Evolutionary conservation across 176 grass and related monocot genomes (phyloP).

Genomic region (Oryza glaberrima): DNA sequence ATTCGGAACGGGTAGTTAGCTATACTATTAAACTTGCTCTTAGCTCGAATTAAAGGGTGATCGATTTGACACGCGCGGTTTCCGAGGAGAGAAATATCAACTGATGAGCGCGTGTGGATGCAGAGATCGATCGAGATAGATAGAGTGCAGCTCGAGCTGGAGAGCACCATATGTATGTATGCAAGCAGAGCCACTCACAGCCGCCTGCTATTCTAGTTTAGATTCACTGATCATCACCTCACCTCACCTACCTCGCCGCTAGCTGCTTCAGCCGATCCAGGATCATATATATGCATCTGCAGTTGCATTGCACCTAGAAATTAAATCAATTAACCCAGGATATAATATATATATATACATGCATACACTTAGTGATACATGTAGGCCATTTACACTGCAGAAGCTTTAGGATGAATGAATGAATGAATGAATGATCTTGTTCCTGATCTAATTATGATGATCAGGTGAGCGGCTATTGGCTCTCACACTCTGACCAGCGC

Average conservation of each 20-base stretch:
- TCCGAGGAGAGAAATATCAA: neutral
- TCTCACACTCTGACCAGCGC: neutral
- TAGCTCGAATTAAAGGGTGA: neutral
- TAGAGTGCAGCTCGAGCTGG: slow-evolving; percentile 32
- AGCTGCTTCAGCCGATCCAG: neutral
- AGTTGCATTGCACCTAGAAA: neutral
- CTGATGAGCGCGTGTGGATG: neutral
- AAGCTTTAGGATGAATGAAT: neutral
- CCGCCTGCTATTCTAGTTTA: neutral
- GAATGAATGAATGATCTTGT: neutral
- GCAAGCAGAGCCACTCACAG: neutral
- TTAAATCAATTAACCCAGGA: neutral
- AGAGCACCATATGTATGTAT: neutral
- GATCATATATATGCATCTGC: neutral
- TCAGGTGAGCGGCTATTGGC: neutral
- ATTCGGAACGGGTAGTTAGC: too few relatives aligned
- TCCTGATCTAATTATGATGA: neutral
- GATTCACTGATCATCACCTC: too few relatives aligned
- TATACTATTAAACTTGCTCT: neutral
- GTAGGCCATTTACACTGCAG: neutral
- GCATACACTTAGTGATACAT: neutral
- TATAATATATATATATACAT: neutral
- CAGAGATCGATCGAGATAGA: neutral
- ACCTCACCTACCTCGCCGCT: neutral
- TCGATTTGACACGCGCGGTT: neutral